Base-by-base conservation (phyloP, 1,284 basidiomycete species). In the Sporisorium graminicola region DNA sequence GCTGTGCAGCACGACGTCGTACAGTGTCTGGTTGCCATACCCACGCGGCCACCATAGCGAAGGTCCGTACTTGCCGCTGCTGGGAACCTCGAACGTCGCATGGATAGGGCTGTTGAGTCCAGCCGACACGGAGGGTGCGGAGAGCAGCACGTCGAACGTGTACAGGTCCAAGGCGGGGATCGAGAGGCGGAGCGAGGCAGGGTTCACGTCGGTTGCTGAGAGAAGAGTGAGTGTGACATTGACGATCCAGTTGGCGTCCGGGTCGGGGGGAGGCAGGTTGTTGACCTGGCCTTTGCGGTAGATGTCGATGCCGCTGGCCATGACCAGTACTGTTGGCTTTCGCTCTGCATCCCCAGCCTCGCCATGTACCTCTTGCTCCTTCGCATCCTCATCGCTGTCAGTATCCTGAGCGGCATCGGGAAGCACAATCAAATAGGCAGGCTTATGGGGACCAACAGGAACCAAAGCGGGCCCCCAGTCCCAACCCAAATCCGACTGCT, bases 401-500 rank as follows among this genome's bases (percentile, higher is more conserved):
- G 51, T 27, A 18, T 24, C 33, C 20, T 22, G 20, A 20, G 4
- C 22, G 8, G 29, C 9, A 5, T 18, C 31, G 24, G 67, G 53
- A 9, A 79, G 47, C 2, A 40, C 65, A n/a, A 81, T 57, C 20
- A 81, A 53, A 37, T 67, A 77, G 2, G 74, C 79, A 16, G 49
- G 59, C 65, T 74, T 73, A 37, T 62, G 46, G 1, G 77, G 71
- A 3, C 79, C 79, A 5, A 51, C 40, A 20, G 79, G 74, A 8
- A 76, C 47, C 31, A 74, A 50, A 1, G 79, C 79, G 1, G 79
- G 79, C 0, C 79, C 81, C 81, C 81, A 83, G 58, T 83, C 81
- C 81, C 81, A 83, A 16, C 81, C 81, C 49, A 83, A 77, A 60
- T 81, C 80, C 14, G 72, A 72, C 65, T 80, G 78, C 51, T 74